Evolutionary conservation across 352 stramenopile genomes (phyloP).

Genomic region (Ophiocytium majus): DNA sequence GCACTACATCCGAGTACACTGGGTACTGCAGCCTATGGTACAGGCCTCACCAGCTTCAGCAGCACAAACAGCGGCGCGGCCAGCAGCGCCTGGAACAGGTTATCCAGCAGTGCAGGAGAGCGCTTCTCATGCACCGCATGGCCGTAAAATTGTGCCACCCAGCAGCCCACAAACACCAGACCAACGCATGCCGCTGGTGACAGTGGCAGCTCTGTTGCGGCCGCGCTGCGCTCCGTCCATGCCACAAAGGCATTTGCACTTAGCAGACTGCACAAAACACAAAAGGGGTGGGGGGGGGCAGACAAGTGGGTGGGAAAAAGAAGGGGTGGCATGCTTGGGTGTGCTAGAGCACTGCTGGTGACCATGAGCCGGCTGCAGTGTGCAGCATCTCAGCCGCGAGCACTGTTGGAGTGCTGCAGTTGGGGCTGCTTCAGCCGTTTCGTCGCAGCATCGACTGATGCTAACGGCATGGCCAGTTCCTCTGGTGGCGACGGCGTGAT

Average conservation of each 20-base stretch:
- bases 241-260: not conserved
- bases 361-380: no score
- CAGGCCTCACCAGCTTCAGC: conserved; percentile 61
- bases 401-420: not conserved
- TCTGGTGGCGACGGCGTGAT: no score
- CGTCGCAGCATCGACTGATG: not conserved
- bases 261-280: not conserved
- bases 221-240: not conserved
- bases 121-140: not conserved
- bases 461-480: no score
- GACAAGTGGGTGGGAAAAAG: not conserved
- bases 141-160: not conserved
- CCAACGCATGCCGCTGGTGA: not conserved
- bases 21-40: not conserved
- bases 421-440: not conserved
- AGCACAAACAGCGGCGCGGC: conserved; percentile 79
- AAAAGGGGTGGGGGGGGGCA: not conserved
- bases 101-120: not conserved
- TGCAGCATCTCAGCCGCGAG: no score
- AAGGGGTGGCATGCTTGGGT: not conserved
- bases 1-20: not conserved
- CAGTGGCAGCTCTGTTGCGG: not conserved
- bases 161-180: not conserved
- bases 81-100: conserved; percentile 45
- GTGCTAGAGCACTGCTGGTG: not conserved